Evolutionary conservation across 768 basidiomycete species (phyloP), one percentile per base, ranked within the genome.

Genomic region (Lepiota brunneoincarnata): DNA sequence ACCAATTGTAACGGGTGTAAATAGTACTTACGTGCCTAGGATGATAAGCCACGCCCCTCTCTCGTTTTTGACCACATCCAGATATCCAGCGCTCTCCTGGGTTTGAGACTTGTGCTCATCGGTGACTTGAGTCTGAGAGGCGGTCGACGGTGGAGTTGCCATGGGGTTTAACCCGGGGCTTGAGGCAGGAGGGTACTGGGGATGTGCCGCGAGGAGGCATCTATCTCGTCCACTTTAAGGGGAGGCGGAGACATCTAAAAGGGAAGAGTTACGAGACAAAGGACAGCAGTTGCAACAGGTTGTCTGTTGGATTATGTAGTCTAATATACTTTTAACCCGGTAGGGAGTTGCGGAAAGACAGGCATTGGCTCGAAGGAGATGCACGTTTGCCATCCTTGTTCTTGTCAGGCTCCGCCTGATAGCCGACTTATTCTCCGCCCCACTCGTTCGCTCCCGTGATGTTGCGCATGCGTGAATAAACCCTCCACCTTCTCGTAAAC

Each of bases 1-100:
- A 23, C 39, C 24, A 26, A 18, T n/a, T 37, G n/a, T 18, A 10
- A 17, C 31, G 20, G 15, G n/a, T n/a, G n/a, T n/a, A n/a, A n/a
- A n/a, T n/a, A 28, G 12, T 21, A 69, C 78, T 56, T 59, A 80
- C 78, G 73, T 74, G 58, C 75, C 76, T 23, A 63, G 53, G 34
- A 79, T 67, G 4, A 75, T 75, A 55, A 74, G 60, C 76, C 76
- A 78, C 10, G 74, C 75, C 24, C 66, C 67, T 49, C 55, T 60
- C 5, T 75, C 75, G 12, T 69, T 49, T 11, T 9, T 10, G 7
- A 31, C 2, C 31, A 6, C 6, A 2, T 38, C 18, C 5, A 23
- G 18, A 17, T 40, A 28, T 23, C 18, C 43, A 6, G n/a, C 24
- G 1, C 10, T 21, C 35, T 45, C 37, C 17, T 39, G 21, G 1